Base-by-base conservation (phyloP, 306 rosid genomes). In the Cicer bijugum region DNA sequence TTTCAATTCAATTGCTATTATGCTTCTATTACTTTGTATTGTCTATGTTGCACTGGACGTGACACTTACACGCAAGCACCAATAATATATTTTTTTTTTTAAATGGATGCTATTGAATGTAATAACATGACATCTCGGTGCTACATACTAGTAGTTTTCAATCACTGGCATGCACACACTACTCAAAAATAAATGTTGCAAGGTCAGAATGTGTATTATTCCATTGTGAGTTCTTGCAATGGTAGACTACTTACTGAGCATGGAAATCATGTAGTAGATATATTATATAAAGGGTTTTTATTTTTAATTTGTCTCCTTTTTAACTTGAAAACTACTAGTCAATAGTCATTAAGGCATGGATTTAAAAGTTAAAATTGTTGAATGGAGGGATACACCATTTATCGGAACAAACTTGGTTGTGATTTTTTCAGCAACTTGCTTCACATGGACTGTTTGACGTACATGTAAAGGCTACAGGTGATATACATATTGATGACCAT, bases 361-460 rank as follows among this genome's bases (percentile, higher is more conserved):
- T 35, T 44, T 57, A n/a, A 33, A 12, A 40, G 46, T 46, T 57
- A n/a, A 48, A 16, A 28, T 58, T 64, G 38, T 42, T 43, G 16
- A 17, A 57, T 28, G 17, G 9, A 57, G 16, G 28, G 9, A 48
- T 35, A 9, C 42, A 45, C 3, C 40, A 17, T 33, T 72, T 72
- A 35, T 8, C 8, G 11, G 43, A 67, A 52, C 72, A 73, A 82
- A 59, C 72, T 19, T 73, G 82, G 17, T 69, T 77, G 48, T 69
- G 37, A 10, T 42, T 67, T 72, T 72, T 61, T 58, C 77, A 92
- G 98, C 96, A 92, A 92, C 92, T 92, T 72, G 89, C 98, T 61
- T 92, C 98, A 23, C 98, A 92, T 40, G 98, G 96, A 77, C 74
- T 92, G 85, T 88, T 92, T 2, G 89, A 92, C 17, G 92, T 92